Evolutionary conservation across 2,329 filamentous ascomycete species (phyloP), one percentile per base, ranked within the genome.

Genomic region (Canariomyces notabilis): DNA sequence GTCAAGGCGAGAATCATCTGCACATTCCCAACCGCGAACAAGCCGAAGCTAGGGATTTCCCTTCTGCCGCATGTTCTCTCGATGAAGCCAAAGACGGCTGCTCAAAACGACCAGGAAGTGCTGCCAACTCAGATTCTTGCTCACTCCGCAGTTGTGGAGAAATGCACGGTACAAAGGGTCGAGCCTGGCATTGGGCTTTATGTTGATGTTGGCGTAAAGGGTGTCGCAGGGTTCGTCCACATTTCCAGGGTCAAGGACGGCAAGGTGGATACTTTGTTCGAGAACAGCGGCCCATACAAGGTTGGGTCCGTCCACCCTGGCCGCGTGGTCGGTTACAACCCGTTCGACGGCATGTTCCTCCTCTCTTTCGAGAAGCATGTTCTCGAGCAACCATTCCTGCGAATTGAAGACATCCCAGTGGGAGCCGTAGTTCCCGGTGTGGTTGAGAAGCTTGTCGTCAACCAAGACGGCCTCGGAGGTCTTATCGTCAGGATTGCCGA

Each of bases 231-330:
- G 8, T 98, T 96, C 60, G 89, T 94, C 18, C 93, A 98, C 65
- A 94, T 98, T 54, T 98, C 93, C 1, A 81, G 87, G 53, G 79
- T 98, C 51, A 86, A 91, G 49, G 91, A 98, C 63, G 84, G 85
- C 56, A 95, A 93, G 64, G 78, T 96, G 43, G 93, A 97, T 53
- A 80, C 79, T 1, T 73, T 98, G 5, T 87, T 87, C 12, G 80
- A 88, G 53, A 74, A 80, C 3, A 82, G 81, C 15, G 93, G 93
- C 0, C 76, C 84, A 2, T 96, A 83, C 71, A 87, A 89, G 64
- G 62, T 86, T 16, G 89, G 81, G 33, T 85, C 89, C 0, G 79
- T 77, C 14, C 93, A 98, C 66, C 80, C 82, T 42, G 89, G 85
- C 33, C 83, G 93, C 50, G 76, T 98, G 8, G 71, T 96, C 35